phyloP scores from a whole-genome alignment of 2,329 filamentous ascomycete genomes.

The Penicillium sp. region DNA sequence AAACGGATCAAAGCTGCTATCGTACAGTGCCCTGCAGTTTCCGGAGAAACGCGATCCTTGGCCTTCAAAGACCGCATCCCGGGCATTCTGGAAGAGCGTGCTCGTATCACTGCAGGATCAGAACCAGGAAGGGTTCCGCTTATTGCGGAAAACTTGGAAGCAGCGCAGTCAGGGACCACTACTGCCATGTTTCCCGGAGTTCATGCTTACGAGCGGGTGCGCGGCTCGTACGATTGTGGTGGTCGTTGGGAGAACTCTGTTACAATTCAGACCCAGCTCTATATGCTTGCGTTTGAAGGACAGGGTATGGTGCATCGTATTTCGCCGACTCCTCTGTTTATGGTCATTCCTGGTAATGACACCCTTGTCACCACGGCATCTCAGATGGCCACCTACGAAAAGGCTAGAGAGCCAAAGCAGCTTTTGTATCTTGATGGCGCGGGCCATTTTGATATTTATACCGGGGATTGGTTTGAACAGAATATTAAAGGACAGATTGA shows the following conservation, averaged over 20 bases:
- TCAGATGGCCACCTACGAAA: conserved; percentile 43
- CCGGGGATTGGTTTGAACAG: conserved; percentile 34
- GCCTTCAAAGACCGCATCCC: conserved; percentile 13
- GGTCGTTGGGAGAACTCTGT: conserved; percentile 10
- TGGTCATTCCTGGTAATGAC: conserved; percentile 15
- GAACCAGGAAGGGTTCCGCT: conserved; percentile 8
- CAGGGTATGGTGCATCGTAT: conserved; percentile 17
- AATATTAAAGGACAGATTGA: conserved; percentile 41
- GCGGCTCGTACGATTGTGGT: conserved; percentile 8
- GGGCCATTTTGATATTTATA: conserved; percentile 51
- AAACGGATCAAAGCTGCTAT: conserved; percentile 50
- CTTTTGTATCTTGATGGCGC: conserved; percentile 43
- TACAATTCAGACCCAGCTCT: conserved; percentile 10
- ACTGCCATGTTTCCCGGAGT: conserved; percentile 10
- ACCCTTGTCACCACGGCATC: conserved; percentile 13
- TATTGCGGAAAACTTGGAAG: conserved; percentile 5
- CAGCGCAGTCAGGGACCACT: conserved; percentile 3
- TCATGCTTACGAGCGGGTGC: conserved; percentile 11
- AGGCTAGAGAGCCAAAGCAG: conserved; percentile 49
- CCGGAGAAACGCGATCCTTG: conserved; percentile 37
- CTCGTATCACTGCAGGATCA: conserved; percentile 1
- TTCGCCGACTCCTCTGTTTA: conserved; percentile 15
- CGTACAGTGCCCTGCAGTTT: conserved; percentile 43
- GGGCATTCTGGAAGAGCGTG: conserved; percentile 6
- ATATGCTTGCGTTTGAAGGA: conserved; percentile 15